Base-by-base conservation (phyloP, 2,329 filamentous ascomycete genomes). In the Pseudocercospora eumusae region DNA sequence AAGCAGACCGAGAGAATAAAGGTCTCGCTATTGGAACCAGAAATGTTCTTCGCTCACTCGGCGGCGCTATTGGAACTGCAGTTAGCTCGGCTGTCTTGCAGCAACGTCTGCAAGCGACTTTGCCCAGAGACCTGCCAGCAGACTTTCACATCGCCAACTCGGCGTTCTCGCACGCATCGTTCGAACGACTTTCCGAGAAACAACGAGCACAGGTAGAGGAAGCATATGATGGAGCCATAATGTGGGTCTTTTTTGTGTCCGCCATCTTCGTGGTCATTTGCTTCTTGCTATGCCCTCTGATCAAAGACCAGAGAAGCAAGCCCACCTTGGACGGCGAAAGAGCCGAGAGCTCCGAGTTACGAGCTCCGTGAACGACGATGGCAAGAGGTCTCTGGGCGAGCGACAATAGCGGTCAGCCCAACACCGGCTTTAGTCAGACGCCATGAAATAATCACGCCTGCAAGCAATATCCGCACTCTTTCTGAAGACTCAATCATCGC, bases 11-110 rank as follows among this genome's bases (percentile, higher is more conserved):
- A 13, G 64, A 65, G 5, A 60, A 62, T 3, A 60, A 61, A 20
- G 68, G 66, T 15, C 59, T 66, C 2, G 65, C 68, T 1, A 60
- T 68, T 11, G 65, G 68, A 21, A 62, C 66, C 15, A 55, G 68
- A 27, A 71, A 69, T 57, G 60, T 69, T 9, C 57, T 70, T 9
- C 63, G 68, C 18, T 68, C 63, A 49, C 57, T 69, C 13, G 69
- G 69, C 10, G 69, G 69, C 15, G 60, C 68, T 1, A 47, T 69
- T 11, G 68, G 66, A 10, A 70, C 68, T 3, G 69, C 66, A 8
- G 56, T 68, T n/a, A 56, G 60, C 20, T 61, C 57, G 6, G 60
- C 62, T 15, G 55, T 64, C 57, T 65, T 67, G 21, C 45, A 20
- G 54, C 11, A 44, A 20, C 13, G 44, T 54, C 1, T 59, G 61